Base-by-base conservation (phyloP, 164 flowering plant genomes). In the Nymphaea thermarum region DNA sequence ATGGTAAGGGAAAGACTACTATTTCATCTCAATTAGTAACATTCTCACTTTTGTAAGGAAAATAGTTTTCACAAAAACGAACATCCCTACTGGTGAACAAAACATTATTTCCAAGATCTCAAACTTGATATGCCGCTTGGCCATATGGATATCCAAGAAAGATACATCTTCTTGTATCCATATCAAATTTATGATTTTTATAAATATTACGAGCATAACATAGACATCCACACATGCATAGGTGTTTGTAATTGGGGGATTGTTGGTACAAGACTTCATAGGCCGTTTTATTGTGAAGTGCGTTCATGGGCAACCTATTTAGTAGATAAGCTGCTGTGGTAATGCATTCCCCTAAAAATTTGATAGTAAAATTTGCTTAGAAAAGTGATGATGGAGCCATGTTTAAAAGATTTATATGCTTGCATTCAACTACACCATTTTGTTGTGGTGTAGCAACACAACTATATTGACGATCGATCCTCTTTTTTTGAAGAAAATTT, bases 371-470 rank as follows among this genome's bases (percentile, higher is more conserved):
- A 62, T 6, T 6, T 11, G 64, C 14, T 62, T 62, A 1, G 25
- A 62, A 17, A 7, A 14, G 14, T 62, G 2, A 62, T 14, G 25
- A 6, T 11, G 2, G 2, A 18, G 25, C 64, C 6, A 14, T 17
- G 8, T 62, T 25, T 14, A 62, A 62, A 14, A 62, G 36, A 62
- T 62, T 1, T 14, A 1, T 14, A 18, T 62, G 14, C 2, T 62
- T 62, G 25, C 64, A 25, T 17, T 62, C 64, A 17, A 17, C 64
- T 6, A 62, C 64, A 6, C 64, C 64, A 17, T 62, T 62, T 25
- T 62, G 64, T 62, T 62, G 64, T 6, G 64, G 64, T 12, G 64
- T 62, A 25, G 12, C 6, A 18, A 17, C n/a, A 62, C 64, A 62
- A 12, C n/a, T 11, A 18, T 25, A 2, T 17, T 62, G 64, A 18